phyloP scores from a whole-genome alignment of 2,329 filamentous ascomycete species.

The Alternaria triticina region DNA sequence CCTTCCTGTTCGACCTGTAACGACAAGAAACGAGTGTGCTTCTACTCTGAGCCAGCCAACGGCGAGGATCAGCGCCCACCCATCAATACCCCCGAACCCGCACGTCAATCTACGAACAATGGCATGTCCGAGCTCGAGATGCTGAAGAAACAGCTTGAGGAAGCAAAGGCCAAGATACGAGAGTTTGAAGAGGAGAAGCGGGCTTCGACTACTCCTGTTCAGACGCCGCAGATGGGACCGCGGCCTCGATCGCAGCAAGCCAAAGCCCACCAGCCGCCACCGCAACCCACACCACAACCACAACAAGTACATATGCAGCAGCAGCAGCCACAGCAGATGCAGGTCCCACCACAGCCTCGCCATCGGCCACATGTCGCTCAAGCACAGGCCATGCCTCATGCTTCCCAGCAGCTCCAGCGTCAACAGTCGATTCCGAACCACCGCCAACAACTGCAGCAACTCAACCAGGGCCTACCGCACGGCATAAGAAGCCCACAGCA shows the following conservation, averaged over 20 bases:
- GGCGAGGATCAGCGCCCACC: slow-evolving; percentile 30
- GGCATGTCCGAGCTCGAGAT: slow-evolving; percentile 42
- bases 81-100: slow-evolving; percentile 14
- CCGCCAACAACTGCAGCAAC: slow-evolving; percentile 32
- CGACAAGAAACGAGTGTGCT: slow-evolving; percentile 44
- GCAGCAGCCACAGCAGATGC: slow-evolving; percentile 18
- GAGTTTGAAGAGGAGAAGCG: slow-evolving; percentile 43
- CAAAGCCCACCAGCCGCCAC: slow-evolving; percentile 14
- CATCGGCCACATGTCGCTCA: slow-evolving; percentile 18
- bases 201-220: slow-evolving; percentile 33
- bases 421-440: slow-evolving; percentile 20
- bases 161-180: slow-evolving; percentile 45
- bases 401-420: slow-evolving; percentile 18
- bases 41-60: slow-evolving; percentile 33
- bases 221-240: slow-evolving; percentile 28
- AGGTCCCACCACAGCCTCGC: slow-evolving; percentile 10
- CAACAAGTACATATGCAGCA: slow-evolving; percentile 22
- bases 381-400: slow-evolving; percentile 12
- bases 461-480: slow-evolving; percentile 22
- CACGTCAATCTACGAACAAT: slow-evolving; percentile 22
- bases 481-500: slow-evolving; percentile 26
- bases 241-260: slow-evolving; percentile 24
- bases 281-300: slow-evolving; percentile 7
- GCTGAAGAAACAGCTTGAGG: slow-evolving; percentile 45
- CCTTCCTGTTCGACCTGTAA: slow-evolving; percentile 44